Evolutionary conservation across 2,329 filamentous ascomycete genomes (phyloP).

Genomic region (Diaporthe vexans): DNA sequence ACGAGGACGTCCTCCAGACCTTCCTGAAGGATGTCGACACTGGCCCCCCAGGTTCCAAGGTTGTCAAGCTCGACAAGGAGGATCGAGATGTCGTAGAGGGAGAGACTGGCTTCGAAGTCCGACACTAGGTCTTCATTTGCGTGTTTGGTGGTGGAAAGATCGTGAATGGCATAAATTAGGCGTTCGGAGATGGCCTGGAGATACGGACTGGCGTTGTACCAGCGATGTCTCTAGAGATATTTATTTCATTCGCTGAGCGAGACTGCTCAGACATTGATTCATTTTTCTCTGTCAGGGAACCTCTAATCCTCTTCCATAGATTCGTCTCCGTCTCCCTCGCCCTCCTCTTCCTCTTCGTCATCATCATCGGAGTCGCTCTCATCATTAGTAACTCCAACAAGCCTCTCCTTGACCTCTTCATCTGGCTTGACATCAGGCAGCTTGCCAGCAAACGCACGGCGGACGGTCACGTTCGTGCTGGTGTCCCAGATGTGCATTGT

Average conservation of each 20-base stretch:
- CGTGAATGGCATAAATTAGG: conserved; percentile 14
- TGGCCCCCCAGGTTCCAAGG: conserved; percentile 80
- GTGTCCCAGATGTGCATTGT: conserved; percentile 97
- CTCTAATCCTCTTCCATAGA: conserved; percentile 72
- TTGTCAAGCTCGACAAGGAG: conserved; percentile 80
- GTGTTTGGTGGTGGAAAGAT: background rate
- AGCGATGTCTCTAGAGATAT: conserved; percentile 3
- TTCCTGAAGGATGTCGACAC: conserved; percentile 82
- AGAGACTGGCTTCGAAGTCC: conserved; percentile 76
- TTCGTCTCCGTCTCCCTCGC: conserved; percentile 55
- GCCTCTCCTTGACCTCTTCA: conserved; percentile 78
- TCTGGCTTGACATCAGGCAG: conserved; percentile 70
- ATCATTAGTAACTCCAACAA: conserved; percentile 80
- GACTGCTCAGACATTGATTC: background rate
- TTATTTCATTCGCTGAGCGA: conserved; percentile 8
- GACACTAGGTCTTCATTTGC: conserved; percentile 48
- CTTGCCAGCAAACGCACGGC: conserved; percentile 83
- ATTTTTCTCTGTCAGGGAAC: background rate
- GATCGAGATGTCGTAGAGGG: conserved; percentile 75
- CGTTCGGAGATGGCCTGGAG: conserved; percentile 19
- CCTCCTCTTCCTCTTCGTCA: conserved; percentile 64
- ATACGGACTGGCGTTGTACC: conserved; percentile 22
- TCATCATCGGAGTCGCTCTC: conserved; percentile 78
- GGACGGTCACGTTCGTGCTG: conserved; percentile 88
- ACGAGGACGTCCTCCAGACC: conserved; percentile 72